These are phyloP conservation scores for Skeletonema grethae DNA, from an alignment of 108 stramenopile species.

Conservation along the genomic window DNA sequence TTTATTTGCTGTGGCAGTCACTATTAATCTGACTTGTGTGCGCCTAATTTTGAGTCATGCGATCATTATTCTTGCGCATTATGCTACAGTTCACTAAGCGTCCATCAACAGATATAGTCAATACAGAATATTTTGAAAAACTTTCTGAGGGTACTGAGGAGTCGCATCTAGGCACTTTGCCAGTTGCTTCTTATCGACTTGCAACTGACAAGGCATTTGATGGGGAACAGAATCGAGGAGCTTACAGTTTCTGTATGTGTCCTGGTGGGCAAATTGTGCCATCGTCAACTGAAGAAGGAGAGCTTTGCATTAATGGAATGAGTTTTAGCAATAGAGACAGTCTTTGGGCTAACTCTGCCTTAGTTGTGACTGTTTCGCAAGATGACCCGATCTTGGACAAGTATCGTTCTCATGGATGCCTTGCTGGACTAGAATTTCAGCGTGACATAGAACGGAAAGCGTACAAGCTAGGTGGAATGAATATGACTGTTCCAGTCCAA, in stretches of 20 bases:
- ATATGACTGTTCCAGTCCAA: constrained; percentile 90
- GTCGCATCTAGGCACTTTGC: constrained; percentile 59
- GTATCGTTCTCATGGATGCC: constrained; percentile 68
- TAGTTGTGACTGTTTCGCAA: constrained; percentile 89
- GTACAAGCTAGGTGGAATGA: constrained; percentile 75
- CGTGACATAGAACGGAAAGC: constrained; percentile 88
- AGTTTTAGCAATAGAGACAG: constrained; percentile 89
- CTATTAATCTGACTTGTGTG: background rate
- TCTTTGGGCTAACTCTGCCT: constrained; percentile 90
- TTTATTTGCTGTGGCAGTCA: background rate
- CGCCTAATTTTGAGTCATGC: background rate
- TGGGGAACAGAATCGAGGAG: constrained; percentile 63
- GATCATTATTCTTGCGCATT: background rate
- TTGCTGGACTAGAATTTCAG: constrained; percentile 84
- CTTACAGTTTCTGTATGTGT: constrained; percentile 84
- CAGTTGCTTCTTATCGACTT: constrained; percentile 89
- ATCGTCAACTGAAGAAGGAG: constrained; percentile 78
- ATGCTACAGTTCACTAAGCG: constrained; percentile 57
- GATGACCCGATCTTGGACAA: constrained; percentile 78
- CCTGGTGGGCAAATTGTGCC: constrained; percentile 95
- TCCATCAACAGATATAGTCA: constrained; percentile 63
- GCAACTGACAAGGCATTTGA: constrained; percentile 85
- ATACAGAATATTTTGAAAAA: constrained; percentile 56
- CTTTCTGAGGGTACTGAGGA: constrained; percentile 8
- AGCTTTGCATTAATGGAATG: constrained; percentile 97